Evolutionary conservation across 2,329 filamentous ascomycete genomes (phyloP).

Genomic region (Ophiostoma australiae): DNA sequence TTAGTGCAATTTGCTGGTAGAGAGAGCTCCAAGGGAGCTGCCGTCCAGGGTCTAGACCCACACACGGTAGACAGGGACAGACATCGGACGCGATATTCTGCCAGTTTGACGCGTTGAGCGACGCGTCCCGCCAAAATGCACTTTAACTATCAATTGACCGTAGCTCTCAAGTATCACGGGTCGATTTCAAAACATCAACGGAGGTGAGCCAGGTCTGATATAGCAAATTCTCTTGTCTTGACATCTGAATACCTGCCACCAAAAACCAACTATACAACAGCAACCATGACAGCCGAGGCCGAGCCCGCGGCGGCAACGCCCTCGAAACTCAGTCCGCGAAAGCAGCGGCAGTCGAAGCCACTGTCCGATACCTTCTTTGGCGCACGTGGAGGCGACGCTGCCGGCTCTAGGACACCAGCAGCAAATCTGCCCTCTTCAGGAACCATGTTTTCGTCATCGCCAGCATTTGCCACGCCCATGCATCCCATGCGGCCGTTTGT

Average conservation of each 20-base stretch:
- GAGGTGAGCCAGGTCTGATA: not conserved
- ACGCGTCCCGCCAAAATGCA: conserved; percentile 25
- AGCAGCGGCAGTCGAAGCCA: conserved; percentile 32
- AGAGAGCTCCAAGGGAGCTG: not conserved
- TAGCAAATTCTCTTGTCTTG: not conserved
- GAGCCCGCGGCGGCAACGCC: conserved; percentile 15
- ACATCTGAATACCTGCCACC: not conserved
- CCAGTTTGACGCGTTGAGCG: conserved; percentile 22
- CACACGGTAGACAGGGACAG: not conserved
- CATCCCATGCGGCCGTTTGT: conserved; percentile 68
- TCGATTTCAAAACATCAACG: not conserved
- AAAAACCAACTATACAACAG: not conserved
- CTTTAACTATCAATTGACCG: not conserved
- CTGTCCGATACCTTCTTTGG: conserved; percentile 39
- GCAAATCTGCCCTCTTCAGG: conserved; percentile 39
- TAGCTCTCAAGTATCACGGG: not conserved
- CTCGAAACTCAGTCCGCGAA: conserved; percentile 30
- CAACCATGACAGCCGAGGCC: conserved; percentile 29
- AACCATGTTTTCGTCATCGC: conserved; percentile 78
- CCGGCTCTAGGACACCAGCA: conserved; percentile 32
- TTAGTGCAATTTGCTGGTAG: not conserved
- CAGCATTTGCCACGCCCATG: conserved; percentile 80
- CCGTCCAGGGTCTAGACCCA: not conserved
- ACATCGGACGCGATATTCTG: conserved; percentile 23
- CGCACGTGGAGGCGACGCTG: conserved; percentile 12